Percentiles rank a stretch among this genome's conserved stretches.
Evolutionary conservation across 768 basidiomycete genomes (phyloP).

Genomic region (Suillus variegatus): DNA sequence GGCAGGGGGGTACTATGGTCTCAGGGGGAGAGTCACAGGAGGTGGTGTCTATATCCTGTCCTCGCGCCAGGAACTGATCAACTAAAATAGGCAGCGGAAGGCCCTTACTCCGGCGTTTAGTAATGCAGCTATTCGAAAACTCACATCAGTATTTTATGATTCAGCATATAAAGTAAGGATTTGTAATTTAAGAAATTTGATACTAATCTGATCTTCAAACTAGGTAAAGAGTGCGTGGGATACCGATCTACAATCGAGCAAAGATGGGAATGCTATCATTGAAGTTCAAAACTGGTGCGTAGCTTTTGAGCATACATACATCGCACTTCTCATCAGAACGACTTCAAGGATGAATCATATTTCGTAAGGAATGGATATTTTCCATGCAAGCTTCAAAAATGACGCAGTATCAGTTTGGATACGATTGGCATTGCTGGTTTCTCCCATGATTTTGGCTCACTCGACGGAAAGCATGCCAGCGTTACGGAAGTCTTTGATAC

Average conservation of each 20-base stretch:
- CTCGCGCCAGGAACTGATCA: constrained; percentile 22
- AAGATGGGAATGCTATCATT: constrained; percentile 23
- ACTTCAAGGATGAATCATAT: constrained; percentile 28
- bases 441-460: constrained; percentile 52
- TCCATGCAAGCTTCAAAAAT: not conserved
- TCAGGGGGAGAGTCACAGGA: constrained; percentile 46
- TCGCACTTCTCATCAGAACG: not conserved
- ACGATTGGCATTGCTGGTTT: constrained; percentile 60
- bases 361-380: constrained; percentile 18
- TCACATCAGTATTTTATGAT: constrained; percentile 27
- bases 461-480: constrained; percentile 47
- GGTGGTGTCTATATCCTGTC: constrained; percentile 27
- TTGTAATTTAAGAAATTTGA: not conserved
- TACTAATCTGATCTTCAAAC: not conserved
- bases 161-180: constrained; percentile 29
- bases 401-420: constrained; percentile 41
- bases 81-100: constrained; percentile 24
- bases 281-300: constrained; percentile 35
- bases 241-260: constrained; percentile 14
- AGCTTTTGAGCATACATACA: not conserved
- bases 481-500: constrained; percentile 43
- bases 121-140: constrained; percentile 22
- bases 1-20: constrained; percentile 35
- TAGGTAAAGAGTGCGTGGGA: constrained; percentile 33
- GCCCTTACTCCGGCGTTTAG: constrained; percentile 29